Conservation (phyloP, 768 basidiomycete species). For the Macrolepiota fuliginosa region DNA sequence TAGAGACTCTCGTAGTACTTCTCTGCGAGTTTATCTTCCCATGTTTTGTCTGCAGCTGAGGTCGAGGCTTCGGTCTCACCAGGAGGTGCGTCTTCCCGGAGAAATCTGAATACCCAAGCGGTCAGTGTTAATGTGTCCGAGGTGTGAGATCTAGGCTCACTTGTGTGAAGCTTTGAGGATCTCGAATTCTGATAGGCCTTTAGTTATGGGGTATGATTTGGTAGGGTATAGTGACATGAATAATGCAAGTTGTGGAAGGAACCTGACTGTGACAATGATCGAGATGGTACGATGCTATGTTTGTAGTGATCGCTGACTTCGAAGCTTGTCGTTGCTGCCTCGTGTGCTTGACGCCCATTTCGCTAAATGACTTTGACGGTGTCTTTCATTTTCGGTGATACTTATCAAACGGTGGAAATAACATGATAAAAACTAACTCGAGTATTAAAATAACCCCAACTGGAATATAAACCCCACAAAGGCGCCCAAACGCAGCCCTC, state of each 20-base stretch:
- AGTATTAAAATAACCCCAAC: not conserved
- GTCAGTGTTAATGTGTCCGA: not conserved
- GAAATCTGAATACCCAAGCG: slow-evolving; percentile 57
- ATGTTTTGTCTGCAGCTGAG: slow-evolving; percentile 28
- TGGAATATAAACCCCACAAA: not conserved
- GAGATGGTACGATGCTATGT: no score
- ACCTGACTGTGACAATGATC: not conserved
- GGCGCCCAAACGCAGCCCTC: no score
- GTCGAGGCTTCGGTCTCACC: slow-evolving; percentile 27
- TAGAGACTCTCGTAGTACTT: slow-evolving; percentile 90
- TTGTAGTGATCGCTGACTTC: not conserved
- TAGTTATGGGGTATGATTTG: slow-evolving; percentile 27
- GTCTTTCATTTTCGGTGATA: not conserved
- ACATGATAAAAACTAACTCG: not conserved
- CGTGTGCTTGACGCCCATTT: not conserved
- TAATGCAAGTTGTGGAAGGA: not conserved
- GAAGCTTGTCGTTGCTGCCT: not conserved
- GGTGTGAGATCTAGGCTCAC: slow-evolving; percentile 28
- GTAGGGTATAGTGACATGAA: slow-evolving; percentile 36
- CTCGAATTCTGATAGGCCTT: slow-evolving; percentile 63
- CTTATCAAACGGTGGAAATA: not conserved
- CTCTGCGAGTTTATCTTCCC: slow-evolving; percentile 84
- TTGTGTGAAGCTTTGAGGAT: slow-evolving; percentile 73
- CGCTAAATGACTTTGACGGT: not conserved
- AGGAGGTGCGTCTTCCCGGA: slow-evolving; percentile 58